Evolutionary conservation across 305 asterid species (phyloP).

Genomic region (Solanum aculeatissimum): DNA sequence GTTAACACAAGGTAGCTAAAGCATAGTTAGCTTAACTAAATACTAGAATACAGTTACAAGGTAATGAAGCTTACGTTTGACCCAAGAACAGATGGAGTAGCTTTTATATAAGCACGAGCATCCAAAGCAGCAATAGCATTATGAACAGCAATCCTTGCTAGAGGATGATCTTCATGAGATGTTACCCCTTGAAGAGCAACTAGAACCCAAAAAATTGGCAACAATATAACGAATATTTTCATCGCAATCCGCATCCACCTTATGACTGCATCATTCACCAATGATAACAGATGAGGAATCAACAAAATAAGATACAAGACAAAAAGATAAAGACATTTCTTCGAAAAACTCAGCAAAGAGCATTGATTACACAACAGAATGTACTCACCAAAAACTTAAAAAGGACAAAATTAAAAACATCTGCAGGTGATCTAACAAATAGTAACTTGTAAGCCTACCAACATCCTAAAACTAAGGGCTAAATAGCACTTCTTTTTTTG

Average conservation of each 20-base stretch:
- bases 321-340: neutral
- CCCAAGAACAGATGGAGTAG: constrained; percentile 75
- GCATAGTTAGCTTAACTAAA: neutral
- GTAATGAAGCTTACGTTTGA: constrained; percentile 30
- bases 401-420: neutral
- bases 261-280: neutral
- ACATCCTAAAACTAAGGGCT: neutral
- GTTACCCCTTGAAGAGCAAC: constrained; percentile 29
- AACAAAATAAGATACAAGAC: neutral
- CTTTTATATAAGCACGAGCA: constrained; percentile 40
- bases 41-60: neutral
- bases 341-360: neutral
- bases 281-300: neutral
- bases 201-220: constrained; percentile 40
- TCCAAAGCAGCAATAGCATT: constrained; percentile 48
- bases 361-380: neutral
- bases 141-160: constrained; percentile 43
- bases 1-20: neutral
- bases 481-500: neutral
- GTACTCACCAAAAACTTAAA: neutral
- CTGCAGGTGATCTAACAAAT: neutral
- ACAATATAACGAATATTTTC: constrained; percentile 18
- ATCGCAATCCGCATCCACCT: constrained; percentile 18
- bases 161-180: constrained; percentile 71
- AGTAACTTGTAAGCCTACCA: neutral